Conservation (phyloP, 148 eudicot species). For the Suaeda aralocaspica region DNA sequence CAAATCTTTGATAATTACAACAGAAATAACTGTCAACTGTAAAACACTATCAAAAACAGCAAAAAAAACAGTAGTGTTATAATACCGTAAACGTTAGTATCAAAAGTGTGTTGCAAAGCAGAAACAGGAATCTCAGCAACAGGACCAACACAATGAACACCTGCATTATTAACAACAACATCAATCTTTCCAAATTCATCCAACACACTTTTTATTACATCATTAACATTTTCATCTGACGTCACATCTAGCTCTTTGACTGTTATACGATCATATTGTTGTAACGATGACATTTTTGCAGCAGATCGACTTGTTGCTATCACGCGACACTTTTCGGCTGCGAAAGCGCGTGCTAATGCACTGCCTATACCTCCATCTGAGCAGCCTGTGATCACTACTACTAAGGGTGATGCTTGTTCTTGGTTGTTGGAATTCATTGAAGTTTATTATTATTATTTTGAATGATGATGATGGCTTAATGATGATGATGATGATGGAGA, state of each 20-base stretch:
- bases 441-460: too few relatives aligned
- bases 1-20: too few relatives aligned
- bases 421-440: too few relatives aligned
- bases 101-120: constrained; percentile 48
- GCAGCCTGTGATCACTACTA: constrained; percentile 77
- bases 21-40: too few relatives aligned
- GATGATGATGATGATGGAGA: too few relatives aligned
- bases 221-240: constrained; percentile 52
- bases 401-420: constrained; percentile 17
- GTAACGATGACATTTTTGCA: constrained; percentile 53
- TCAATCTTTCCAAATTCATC: constrained; percentile 67
- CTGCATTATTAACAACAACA: constrained; percentile 75
- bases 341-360: constrained; percentile 75
- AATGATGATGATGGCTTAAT: too few relatives aligned
- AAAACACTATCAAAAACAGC: too few relatives aligned
- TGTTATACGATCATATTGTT: constrained; percentile 34
- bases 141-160: constrained; percentile 81
- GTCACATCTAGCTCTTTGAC: constrained; percentile 65
- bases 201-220: constrained; percentile 40
- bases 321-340: constrained; percentile 55
- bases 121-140: constrained; percentile 76
- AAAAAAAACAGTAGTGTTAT: too few relatives aligned
- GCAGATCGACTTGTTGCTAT: constrained; percentile 64
- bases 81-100: constrained; percentile 82
- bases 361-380: constrained; percentile 78